These are phyloP conservation scores for Candida anglica DNA, from an alignment of 805 yeast genomes.

Conservation along the genomic window DNA sequence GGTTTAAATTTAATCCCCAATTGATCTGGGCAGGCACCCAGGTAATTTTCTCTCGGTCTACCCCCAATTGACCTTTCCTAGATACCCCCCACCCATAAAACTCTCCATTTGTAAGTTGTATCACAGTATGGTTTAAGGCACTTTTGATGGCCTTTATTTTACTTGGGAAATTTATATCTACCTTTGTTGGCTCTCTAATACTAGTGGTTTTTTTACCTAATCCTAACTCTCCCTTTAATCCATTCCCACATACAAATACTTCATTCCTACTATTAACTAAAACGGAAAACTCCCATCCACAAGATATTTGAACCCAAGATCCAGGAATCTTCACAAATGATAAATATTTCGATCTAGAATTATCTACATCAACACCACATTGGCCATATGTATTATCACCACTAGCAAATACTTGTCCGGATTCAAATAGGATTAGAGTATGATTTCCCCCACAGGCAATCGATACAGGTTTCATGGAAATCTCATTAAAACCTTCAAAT, in stretches of 20 bases:
- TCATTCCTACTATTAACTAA: conserved; percentile 38
- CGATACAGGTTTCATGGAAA: conserved; percentile 25
- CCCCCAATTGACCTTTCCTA: conserved; percentile 54
- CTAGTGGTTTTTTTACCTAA: conserved; percentile 17
- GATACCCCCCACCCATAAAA: conserved; percentile 68
- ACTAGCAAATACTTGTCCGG: conserved; percentile 51
- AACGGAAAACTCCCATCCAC: conserved; percentile 80
- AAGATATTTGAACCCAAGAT: conserved; percentile 46
- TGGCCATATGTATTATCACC: conserved; percentile 64
- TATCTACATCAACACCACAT: conserved; percentile 44
- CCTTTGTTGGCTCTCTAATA: conserved; percentile 7
- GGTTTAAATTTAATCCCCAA: conserved; percentile 6
- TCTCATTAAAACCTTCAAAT: conserved; percentile 9
- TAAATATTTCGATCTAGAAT: conserved; percentile 1
- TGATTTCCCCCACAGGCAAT: conserved; percentile 87
- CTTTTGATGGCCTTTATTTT: conserved; percentile 17
- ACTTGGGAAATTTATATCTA: conserved; percentile 5
- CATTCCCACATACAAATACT: conserved; percentile 57
- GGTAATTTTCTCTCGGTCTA: conserved; percentile 6
- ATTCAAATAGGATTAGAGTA: conserved; percentile 52
- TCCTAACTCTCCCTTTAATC: conserved; percentile 76
- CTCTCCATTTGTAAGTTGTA: conserved; percentile 35
- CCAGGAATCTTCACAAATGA: conserved; percentile 3
- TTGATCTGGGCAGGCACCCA: conserved; percentile 20
- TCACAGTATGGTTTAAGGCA: conserved; percentile 45